Conservation (phyloP, 2,329 filamentous ascomycete genomes). For the Macroventuria anomochaeta region DNA sequence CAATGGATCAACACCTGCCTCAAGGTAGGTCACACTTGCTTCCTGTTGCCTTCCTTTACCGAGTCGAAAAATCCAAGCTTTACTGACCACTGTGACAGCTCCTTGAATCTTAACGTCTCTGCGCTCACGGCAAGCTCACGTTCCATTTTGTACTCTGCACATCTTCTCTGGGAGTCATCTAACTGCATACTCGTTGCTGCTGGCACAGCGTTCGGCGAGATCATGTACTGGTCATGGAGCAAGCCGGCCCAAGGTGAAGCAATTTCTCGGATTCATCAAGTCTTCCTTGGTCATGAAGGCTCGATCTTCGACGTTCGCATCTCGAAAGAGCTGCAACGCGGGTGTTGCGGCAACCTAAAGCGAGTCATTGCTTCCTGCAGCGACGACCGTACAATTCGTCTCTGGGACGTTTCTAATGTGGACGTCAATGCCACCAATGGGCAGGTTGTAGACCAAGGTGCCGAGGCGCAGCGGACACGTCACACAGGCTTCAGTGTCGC, state of each 20-base stretch:
- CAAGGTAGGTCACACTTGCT: constrained; percentile 14
- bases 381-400: constrained; percentile 85
- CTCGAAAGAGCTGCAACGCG: constrained; percentile 54
- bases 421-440: constrained; percentile 20
- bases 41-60: background rate
- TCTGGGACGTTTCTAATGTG: constrained; percentile 79
- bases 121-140: constrained; percentile 69
- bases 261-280: constrained; percentile 57
- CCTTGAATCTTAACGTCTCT: constrained; percentile 49
- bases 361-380: constrained; percentile 89
- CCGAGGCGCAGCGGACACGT: constrained; percentile 34
- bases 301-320: constrained; percentile 91
- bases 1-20: background rate
- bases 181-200: constrained; percentile 76
- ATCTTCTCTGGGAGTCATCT: constrained; percentile 67
- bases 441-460: constrained; percentile 29
- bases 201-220: constrained; percentile 93
- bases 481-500: constrained; percentile 56
- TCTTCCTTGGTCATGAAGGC: constrained; percentile 78
- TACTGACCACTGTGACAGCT: constrained; percentile 15
- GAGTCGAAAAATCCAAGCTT: background rate
- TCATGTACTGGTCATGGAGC: constrained; percentile 83
- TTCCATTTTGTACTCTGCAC: constrained; percentile 87
- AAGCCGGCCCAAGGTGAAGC: constrained; percentile 32
- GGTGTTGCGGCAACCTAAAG: constrained; percentile 48